Conservation (phyloP, 108 stramenopile genomes). For the Cyclotella kingstonii region DNA sequence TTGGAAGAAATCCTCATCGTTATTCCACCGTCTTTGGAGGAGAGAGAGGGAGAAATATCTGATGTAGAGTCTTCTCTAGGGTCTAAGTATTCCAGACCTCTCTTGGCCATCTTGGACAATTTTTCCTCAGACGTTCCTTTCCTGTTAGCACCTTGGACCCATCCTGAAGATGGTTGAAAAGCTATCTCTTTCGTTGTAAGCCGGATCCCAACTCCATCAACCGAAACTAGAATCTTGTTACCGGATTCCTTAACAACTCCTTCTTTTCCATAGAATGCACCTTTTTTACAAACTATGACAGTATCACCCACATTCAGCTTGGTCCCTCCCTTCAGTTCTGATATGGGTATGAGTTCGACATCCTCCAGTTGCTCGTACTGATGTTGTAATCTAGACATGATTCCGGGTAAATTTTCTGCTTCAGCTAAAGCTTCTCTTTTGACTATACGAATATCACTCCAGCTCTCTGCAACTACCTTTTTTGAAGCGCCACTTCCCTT, state of each 20-base stretch:
- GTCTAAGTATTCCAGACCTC: constrained; percentile 60
- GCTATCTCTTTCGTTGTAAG: constrained; percentile 72
- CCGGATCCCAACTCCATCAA: constrained; percentile 52
- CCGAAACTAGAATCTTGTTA: constrained; percentile 62
- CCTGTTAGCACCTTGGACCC: neutral
- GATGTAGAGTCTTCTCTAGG: constrained; percentile 11
- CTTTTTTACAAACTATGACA: constrained; percentile 67
- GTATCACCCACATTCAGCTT: constrained; percentile 58
- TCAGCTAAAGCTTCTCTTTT: constrained; percentile 76
- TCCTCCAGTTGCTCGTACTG: constrained; percentile 34
- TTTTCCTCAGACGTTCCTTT: constrained; percentile 1
- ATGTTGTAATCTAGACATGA: constrained; percentile 44
- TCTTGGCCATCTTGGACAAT: constrained; percentile 61
- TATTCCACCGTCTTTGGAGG: constrained; percentile 12
- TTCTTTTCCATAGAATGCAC: constrained; percentile 64
- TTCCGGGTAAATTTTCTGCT: constrained; percentile 71
- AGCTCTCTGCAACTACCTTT: constrained; percentile 81
- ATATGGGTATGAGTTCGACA: constrained; percentile 69
- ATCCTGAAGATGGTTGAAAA: constrained; percentile 24
- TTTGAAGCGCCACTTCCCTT: constrained; percentile 73
- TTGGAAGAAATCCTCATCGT: constrained; percentile 74
- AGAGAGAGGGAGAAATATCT: constrained; percentile 9
- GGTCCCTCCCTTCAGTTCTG: constrained; percentile 56
- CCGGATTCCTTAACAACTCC: constrained; percentile 58
- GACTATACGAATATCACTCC: constrained; percentile 83